Conservation (phyloP, 331 rosid genomes). For the Cydonia oblonga region DNA sequence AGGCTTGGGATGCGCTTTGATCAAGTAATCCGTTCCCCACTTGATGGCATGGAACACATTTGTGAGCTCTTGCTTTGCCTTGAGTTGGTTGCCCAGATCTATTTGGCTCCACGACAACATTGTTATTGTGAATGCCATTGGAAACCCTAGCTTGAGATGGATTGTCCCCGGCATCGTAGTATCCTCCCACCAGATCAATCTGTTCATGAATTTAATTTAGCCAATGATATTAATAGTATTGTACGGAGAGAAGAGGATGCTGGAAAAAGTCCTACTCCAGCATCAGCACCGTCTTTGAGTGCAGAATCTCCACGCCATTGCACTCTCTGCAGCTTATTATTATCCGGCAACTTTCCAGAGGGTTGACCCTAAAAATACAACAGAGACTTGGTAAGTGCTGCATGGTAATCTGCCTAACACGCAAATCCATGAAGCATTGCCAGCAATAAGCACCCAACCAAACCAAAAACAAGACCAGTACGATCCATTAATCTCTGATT, state of each 20-base stretch:
- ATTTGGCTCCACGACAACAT: slow-evolving; percentile 54
- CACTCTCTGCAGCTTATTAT: slow-evolving; percentile 5
- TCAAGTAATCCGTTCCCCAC: slow-evolving; percentile 50
- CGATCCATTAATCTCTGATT: no score
- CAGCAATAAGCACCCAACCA: not conserved
- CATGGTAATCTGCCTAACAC: not conserved
- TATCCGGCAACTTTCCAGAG: slow-evolving; percentile 14
- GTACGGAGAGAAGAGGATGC: no score
- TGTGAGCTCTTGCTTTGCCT: not conserved
- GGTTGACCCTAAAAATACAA: slow-evolving; percentile 18
- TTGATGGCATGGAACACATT: slow-evolving; percentile 30
- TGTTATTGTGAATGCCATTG: slow-evolving; percentile 43
- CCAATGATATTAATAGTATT: no score
- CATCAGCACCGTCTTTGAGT: slow-evolving; percentile 20
- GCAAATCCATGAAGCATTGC: not conserved
- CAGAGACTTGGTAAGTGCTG: slow-evolving; percentile 13
- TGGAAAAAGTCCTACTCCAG: slow-evolving; percentile 10
- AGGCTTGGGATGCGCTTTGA: slow-evolving; percentile 30
- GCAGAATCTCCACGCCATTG: slow-evolving; percentile 29
- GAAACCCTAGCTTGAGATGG: slow-evolving; percentile 47
- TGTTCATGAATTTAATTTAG: not conserved
- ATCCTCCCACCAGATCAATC: slow-evolving; percentile 45
- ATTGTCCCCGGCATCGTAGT: slow-evolving; percentile 59
- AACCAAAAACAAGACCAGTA: not conserved
- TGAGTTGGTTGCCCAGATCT: slow-evolving; percentile 20